A percentile compares a stretch with the other conserved stretches of the same genome.
phyloP scores from a whole-genome alignment of 2,329 filamentous ascomycete species.

The Phyllosticta ampelicida region DNA sequence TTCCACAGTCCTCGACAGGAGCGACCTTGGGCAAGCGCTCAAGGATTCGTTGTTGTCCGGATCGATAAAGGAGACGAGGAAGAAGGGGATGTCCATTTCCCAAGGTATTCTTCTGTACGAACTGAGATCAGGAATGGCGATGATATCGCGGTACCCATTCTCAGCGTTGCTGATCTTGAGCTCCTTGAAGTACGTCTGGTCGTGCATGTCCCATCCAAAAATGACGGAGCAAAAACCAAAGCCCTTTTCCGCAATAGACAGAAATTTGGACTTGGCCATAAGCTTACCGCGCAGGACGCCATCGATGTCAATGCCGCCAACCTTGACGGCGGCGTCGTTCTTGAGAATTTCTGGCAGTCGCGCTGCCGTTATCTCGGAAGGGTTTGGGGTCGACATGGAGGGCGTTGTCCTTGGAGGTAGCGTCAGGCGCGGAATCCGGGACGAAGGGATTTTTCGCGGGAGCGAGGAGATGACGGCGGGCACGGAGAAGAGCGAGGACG shows the following conservation, averaged over 20 bases:
- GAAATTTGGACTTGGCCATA: constrained; percentile 85
- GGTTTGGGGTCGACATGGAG: constrained; percentile 17
- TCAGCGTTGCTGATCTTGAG: constrained; percentile 79
- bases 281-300: constrained; percentile 82
- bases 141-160: constrained; percentile 78
- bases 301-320: constrained; percentile 80
- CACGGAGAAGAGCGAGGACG: not conserved
- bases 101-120: constrained; percentile 80
- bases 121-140: constrained; percentile 68
- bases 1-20: constrained; percentile 57
- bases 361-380: constrained; percentile 46
- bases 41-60: constrained; percentile 64
- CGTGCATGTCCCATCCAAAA: constrained; percentile 97
- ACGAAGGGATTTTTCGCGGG: not conserved
- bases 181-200: constrained; percentile 77
- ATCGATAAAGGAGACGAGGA: constrained; percentile 73
- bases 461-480: not conserved
- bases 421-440: not conserved
- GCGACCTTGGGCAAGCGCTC: constrained; percentile 66
- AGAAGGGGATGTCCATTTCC: constrained; percentile 80
- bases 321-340: constrained; percentile 69
- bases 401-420: not conserved
- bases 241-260: constrained; percentile 66
- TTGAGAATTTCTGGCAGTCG: constrained; percentile 56
- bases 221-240: constrained; percentile 93